Evolutionary conservation across 2,329 filamentous ascomycete genomes (phyloP), one percentile per base, ranked within the genome.

Genomic region (Nannizziopsis barbatae): DNA sequence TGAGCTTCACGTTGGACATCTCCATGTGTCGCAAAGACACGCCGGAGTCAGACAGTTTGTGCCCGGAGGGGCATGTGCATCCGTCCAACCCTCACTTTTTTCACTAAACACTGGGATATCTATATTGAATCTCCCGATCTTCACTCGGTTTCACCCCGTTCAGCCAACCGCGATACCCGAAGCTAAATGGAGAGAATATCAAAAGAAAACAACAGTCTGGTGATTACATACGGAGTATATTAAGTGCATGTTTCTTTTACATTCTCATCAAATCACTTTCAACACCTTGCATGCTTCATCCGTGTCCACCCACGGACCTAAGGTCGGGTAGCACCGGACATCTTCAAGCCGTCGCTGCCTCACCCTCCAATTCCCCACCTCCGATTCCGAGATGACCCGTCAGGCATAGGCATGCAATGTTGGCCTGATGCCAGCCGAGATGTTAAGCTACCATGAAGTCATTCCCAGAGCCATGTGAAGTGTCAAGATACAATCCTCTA

Each of bases 261-360:
- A n/a, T n/a, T n/a, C n/a, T 37, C 17, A 22, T 2, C 17, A 37
- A 36, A 8, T 27, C 22, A 27, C 7, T 37, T 37, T 7, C 35
- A 37, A 7, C 8, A 17, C 10, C 35, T 8, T 37, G 42, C 32
- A 15, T 27, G 27, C 14, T n/a, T 11, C 42, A 37, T n/a, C 14
- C 42, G 27, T 20, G 17, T 27, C 33, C 1, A 27, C 17, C 20
- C 43, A 39, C 31, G 35, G 33, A 30, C 27, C 18, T 18, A 31
- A 39, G 10, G 15, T 46, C 44, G 44, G 44, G 44, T 46, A 46
- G 14, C 44, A 33, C 39, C 44, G 44, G 44, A 27, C 44, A 39
- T 39, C 9, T 38, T 15, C 11, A 45, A 15, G 10, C 12, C 30
- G 18, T 46, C 43, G 35, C 35, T 45, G 43, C 43, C 38, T 36